Evolutionary conservation across 495 filamentous ascomycete genomes (phyloP), one percentile per base, ranked within the genome.

Genomic region (Ascodesmis nigricans): DNA sequence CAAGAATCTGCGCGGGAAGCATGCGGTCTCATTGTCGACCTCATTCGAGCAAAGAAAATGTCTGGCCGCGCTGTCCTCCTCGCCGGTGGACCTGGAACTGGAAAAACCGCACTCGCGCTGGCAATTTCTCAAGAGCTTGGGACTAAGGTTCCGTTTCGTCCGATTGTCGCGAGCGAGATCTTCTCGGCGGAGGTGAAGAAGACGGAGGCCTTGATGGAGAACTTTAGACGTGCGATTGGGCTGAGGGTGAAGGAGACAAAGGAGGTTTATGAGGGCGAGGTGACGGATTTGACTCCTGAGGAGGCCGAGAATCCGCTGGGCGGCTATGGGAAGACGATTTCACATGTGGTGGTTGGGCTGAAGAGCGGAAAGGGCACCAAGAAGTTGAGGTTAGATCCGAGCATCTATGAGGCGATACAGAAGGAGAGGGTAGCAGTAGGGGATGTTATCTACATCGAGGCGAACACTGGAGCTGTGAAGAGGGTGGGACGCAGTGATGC

Each of bases 171-270:
- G 1, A 91, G 81, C 28, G 87, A 99, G 54, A 92, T 95, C 36
- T 99, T 91, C 62, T 92, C 82, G 3, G 66, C 93, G 45, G 90
- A 95, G 53, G 95, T 99, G 82, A 90, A 78, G 35, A 99, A 95
- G 60, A 95, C 87, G 5, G 87, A 99, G 55, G 83, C 90, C 19
- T 68, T 99, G 26, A 91, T 81, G 26, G 90, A 99, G 53, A 90
- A 90, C 5, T 99, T 99, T 63, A 68, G 87, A 26, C 91, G 90
- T 52, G 90, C 79, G 20, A 95, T 99, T 41, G 90, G 54, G 84
- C 95, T 49, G 84, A 95, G 59, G 91, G 82, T 44, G 83, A 99
- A 55, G 84, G 4, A n/a, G 19, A 39, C 36, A 9, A 39, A 39
- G 20, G 28, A 39, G 18, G 31, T 30, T 27, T 34, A 23, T 21